Conservation (phyloP, 1,139 yeast genomes). For the Scheffersomyces parashehatae region DNA sequence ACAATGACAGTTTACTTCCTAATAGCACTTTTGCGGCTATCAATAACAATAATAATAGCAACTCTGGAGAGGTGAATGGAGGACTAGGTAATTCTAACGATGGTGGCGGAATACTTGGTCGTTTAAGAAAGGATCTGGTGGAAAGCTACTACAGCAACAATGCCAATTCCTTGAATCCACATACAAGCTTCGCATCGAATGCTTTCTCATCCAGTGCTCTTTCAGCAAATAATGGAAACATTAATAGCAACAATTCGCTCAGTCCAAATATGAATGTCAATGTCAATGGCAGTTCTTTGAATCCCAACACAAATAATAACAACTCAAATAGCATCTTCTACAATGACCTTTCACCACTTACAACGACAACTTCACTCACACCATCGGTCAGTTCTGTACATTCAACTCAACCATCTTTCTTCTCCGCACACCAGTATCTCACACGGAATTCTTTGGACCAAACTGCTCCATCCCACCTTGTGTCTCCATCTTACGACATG, state of each 20-base stretch:
- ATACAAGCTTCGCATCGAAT: neutral
- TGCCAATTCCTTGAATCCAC: neutral
- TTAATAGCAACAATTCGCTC: conserved; percentile 6
- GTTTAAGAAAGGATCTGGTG: too few species aligned
- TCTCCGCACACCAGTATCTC: conserved; percentile 46
- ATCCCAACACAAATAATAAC: conserved; percentile 1
- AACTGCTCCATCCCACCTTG: conserved; percentile 27
- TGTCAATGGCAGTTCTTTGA: conserved; percentile 4
- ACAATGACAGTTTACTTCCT: neutral
- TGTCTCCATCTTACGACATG: conserved; percentile 37
- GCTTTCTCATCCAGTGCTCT: neutral
- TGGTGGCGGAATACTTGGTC: neutral
- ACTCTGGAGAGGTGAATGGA: neutral
- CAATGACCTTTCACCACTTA: conserved; percentile 42
- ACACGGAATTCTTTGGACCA: conserved; percentile 43
- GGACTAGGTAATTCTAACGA: neutral
- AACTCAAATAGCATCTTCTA: conserved; percentile 10
- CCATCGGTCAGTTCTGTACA: conserved; percentile 45
- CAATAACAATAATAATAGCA: conserved; percentile 1
- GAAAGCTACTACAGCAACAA: neutral
- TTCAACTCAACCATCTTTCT: conserved; percentile 47
- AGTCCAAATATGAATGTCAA: conserved; percentile 2
- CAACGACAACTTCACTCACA: conserved; percentile 48
- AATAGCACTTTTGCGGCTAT: neutral
- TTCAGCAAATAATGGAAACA: conserved; percentile 5